Conservation (phyloP, 331 rosid species). For the Arachis monticola region DNA sequence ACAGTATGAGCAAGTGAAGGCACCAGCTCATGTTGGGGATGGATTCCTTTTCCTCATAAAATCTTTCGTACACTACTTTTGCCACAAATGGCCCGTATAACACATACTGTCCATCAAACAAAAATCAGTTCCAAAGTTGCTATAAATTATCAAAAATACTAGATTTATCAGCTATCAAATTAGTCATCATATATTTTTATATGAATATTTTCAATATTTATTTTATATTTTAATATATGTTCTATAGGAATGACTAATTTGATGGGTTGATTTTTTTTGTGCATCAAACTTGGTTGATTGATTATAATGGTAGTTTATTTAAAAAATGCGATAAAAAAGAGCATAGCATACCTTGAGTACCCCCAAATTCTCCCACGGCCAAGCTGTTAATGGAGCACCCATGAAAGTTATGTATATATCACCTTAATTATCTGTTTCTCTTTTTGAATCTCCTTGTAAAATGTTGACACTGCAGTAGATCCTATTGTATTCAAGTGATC, state of each 20-base stretch:
- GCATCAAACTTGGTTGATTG: too few species aligned
- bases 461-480: background rate
- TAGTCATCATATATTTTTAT: too few species aligned
- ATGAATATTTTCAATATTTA: too few species aligned
- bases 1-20: constrained; percentile 59
- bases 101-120: constrained; percentile 50
- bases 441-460: background rate
- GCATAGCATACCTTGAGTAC: constrained; percentile 57
- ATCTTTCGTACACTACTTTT: constrained; percentile 51
- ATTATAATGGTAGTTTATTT: too few species aligned
- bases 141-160: background rate
- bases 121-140: background rate
- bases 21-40: constrained; percentile 53
- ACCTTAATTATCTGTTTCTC: background rate
- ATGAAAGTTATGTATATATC: constrained; percentile 33
- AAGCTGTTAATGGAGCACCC: constrained; percentile 71
- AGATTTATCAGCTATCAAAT: too few species aligned
- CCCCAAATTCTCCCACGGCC: constrained; percentile 90
- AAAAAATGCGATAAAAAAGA: too few species aligned
- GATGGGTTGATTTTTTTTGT: too few species aligned
- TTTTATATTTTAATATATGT: too few species aligned
- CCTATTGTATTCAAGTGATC: background rate
- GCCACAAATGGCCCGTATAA: constrained; percentile 69
- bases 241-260: too few species aligned
- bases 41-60: constrained; percentile 47